Evolutionary conservation across 2,329 filamentous ascomycete genomes (phyloP).

Genomic region (Trichophyton simii): DNA sequence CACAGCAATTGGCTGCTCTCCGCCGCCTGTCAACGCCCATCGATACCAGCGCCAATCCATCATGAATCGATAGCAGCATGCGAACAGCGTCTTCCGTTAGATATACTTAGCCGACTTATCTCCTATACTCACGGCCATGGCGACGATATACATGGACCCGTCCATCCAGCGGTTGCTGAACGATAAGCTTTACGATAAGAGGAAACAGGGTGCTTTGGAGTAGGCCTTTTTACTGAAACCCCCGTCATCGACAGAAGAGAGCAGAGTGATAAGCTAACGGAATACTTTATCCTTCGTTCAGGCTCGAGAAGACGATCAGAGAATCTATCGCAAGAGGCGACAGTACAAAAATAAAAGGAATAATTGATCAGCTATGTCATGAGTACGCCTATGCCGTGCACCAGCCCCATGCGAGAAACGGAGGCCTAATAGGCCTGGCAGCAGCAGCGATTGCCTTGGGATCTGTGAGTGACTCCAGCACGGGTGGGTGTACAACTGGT

Average conservation of each 20-base stretch:
- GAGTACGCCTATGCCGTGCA: conserved; percentile 97
- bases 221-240: conserved; percentile 38
- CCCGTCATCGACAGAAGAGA: neutral
- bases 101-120: neutral
- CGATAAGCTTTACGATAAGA: conserved; percentile 97
- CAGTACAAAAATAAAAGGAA: conserved; percentile 66
- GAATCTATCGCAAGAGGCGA: conserved; percentile 67
- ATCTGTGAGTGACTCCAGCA: conserved; percentile 49
- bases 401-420: conserved; percentile 91
- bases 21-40: neutral
- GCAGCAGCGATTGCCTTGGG: conserved; percentile 93
- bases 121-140: conserved; percentile 6
- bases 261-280: neutral
- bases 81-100: neutral
- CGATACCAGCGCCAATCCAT: neutral
- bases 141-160: conserved; percentile 55
- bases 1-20: conserved; percentile 1
- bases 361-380: conserved; percentile 91
- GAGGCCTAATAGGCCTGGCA: conserved; percentile 86
- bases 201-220: conserved; percentile 94
- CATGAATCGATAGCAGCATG: conserved; percentile 3
- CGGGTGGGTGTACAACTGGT: neutral
- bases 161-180: conserved; percentile 83
- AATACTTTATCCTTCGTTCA: conserved; percentile 26
- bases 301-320: conserved; percentile 80